Percentiles rank a stretch among this genome's conserved stretches.
These are phyloP conservation scores for Aciculosporium take DNA, from an alignment of 2,329 filamentous ascomycete genomes.

Conservation along the genomic window DNA sequence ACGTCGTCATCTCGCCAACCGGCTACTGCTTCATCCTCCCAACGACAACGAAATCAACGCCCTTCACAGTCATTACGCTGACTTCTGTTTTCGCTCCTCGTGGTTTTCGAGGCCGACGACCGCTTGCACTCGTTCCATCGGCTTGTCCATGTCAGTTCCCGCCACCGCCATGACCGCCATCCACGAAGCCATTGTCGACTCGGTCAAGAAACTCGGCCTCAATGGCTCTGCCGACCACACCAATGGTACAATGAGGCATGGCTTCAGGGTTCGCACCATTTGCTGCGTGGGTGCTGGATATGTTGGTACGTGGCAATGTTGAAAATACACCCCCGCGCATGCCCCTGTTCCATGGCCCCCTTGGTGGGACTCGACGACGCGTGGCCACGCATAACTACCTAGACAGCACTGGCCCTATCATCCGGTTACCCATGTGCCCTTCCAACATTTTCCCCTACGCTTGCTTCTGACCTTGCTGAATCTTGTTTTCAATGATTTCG, in stretches of 20 bases:
- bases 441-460: no score
- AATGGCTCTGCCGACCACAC: slow-evolving; percentile 17
- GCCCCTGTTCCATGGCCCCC: no score
- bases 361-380: no score
- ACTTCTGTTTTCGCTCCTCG: background rate
- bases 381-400: no score
- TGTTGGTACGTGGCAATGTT: slow-evolving; percentile 42
- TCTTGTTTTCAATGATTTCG: no score
- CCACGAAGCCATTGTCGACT: slow-evolving; percentile 14
- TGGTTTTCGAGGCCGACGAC: background rate
- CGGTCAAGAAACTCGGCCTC: slow-evolving; percentile 18
- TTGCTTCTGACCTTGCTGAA: background rate
- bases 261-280: slow-evolving; percentile 38
- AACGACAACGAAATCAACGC: no score
- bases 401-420: no score
- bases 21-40: background rate
- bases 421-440: no score
- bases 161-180: slow-evolving; percentile 11
- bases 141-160: background rate
- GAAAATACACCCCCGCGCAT: no score
- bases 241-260: slow-evolving; percentile 16
- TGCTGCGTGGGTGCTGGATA: slow-evolving; percentile 67
- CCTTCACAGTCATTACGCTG: background rate
- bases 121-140: background rate
- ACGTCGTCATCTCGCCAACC: background rate